A percentile compares a stretch with the other conserved stretches of the same genome.
These are phyloP conservation scores for Cryphonectria nitschkei DNA, from an alignment of 2,329 filamentous ascomycete genomes.

Conservation along the genomic window DNA sequence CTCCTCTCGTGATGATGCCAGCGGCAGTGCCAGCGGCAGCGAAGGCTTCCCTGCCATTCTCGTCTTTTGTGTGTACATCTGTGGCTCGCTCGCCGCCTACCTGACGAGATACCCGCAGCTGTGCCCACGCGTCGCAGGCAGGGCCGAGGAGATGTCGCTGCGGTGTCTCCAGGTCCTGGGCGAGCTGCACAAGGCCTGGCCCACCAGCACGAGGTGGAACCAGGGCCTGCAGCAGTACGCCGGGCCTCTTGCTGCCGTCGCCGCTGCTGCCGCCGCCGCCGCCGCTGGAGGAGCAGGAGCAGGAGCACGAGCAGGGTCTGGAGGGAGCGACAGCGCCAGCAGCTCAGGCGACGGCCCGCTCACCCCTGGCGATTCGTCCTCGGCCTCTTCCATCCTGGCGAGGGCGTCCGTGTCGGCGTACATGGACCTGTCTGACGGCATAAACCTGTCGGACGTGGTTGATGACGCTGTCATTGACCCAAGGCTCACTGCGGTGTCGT, in stretches of 20 bases:
- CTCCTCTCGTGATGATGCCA: constrained; percentile 25
- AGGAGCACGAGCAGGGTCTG: neutral
- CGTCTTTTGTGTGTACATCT: constrained; percentile 46
- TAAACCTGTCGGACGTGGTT: neutral
- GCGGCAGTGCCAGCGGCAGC: neutral
- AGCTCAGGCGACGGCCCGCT: constrained; percentile 20
- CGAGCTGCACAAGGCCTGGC: constrained; percentile 33
- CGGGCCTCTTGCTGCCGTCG: constrained; percentile 16
- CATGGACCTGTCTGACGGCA: neutral
- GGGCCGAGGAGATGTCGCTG: constrained; percentile 35
- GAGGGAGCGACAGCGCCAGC: constrained; percentile 16
- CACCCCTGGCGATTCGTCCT: constrained; percentile 12
- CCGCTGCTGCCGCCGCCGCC: neutral
- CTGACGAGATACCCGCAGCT: constrained; percentile 38
- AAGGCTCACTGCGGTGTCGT: constrained; percentile 14
- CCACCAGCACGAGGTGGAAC: constrained; percentile 32
- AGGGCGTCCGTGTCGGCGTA: neutral
- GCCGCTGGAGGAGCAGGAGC: neutral
- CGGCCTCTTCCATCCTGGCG: neutral
- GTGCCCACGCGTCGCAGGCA: constrained; percentile 34
- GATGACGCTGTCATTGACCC: constrained; percentile 27
- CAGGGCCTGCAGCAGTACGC: constrained; percentile 32
- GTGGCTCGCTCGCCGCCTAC: constrained; percentile 41
- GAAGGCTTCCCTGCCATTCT: constrained; percentile 42
- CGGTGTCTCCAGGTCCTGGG: constrained; percentile 31